Evolutionary conservation across 2,329 filamentous ascomycete species (phyloP), one percentile per base, ranked within the genome.

Genomic region (Ophiognomonia clavigignenti-juglandacearum): DNA sequence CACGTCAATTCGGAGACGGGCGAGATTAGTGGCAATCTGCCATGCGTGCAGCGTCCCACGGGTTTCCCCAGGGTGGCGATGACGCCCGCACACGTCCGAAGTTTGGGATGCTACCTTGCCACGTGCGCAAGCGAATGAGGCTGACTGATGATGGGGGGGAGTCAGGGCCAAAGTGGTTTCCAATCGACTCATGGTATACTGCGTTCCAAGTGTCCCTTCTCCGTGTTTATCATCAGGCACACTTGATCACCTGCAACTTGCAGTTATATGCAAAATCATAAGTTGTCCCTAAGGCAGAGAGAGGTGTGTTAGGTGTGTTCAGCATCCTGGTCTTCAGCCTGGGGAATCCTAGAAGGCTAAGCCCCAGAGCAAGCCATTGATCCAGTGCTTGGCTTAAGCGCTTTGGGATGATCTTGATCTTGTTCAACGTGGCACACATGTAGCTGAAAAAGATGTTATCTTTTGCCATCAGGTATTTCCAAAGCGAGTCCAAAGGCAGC

Each of bases 81-180:
- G 32, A 35, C 32, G 32, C 32, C n/a, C n/a, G 14, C 32, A 19
- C n/a, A 16, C 16, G 46, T 39, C 42, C 45, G 38, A 51, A 27
- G 45, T 51, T 48, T 29, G n/a, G 27, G 49, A 51, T 48, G 42
- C 35, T 41, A 48, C 42, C 26, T 43, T 42, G 41, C 49, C 49
- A 51, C 45, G 45, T 51, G 49, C 49, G 27, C 42, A 51, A 51
- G 49, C 49, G 49, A 51, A 48, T 32, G 49, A 45, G 42, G 45
- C 38, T 40, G 45, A 39, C 11, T n/a, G 38, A 35, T 35, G 41
- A 26, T 45, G 22, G 19, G 22, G 34, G 18, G 16, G 34, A 20
- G 24, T 18, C n/a, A n/a, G n/a, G n/a, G n/a, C n/a, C n/a, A n/a
- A n/a, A n/a, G n/a, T n/a, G n/a, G n/a, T n/a, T n/a, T n/a, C n/a